Base-by-base conservation (phyloP, 2,329 filamentous ascomycete genomes). In the Sporothrix phasma region DNA sequence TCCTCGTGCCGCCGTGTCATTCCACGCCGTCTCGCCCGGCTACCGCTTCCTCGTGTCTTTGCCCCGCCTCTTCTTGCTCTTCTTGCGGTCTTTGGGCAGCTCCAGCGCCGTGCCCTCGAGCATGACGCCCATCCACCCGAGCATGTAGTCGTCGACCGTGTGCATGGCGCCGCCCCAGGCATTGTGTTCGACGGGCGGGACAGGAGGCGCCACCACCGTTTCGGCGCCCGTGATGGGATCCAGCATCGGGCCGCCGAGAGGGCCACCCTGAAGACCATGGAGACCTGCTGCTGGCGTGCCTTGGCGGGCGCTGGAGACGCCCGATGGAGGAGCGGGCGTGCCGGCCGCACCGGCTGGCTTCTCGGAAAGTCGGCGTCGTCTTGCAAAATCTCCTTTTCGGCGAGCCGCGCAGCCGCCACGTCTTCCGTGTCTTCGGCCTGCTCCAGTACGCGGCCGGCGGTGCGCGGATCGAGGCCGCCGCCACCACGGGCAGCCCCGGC, bases 361-460 rank as follows among this genome's bases (percentile, higher is more conserved):
- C 70, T 92, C 89, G 2, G 86, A 86, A 96, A 96, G 71, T 96
- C 92, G 4, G 85, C 89, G 53, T 92, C 90, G 69, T 96, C 91
- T 26, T 89, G 88, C 70, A 90, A 86, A 54, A 94, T 88, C 74
- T 99, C 94, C 71, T 89, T 94, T 73, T 95, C 89, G 0, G 94
- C 94, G 10, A 89, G 84, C 61, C 89, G 88, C 2, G 94, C 94
- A 0, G 94, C 94, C 29, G 86, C 87, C 15, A 93, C 90, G 72
- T 99, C 94, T 72, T 99, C 94, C 56, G 84, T 85, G 70, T 99
- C 94, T 75, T 99, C 94, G 0, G 92, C 93, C 68, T 90, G 88
- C 69, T 95, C 92, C 37, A 99, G 86, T 0, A 88, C 90, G 17
- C 87, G 84, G 3, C 87, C 84, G 1, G 89, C 85, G 34, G 78